Evolutionary conservation across 768 basidiomycete species (phyloP), one percentile per base, ranked within the genome.

Genomic region (Boletus reticuloceps): DNA sequence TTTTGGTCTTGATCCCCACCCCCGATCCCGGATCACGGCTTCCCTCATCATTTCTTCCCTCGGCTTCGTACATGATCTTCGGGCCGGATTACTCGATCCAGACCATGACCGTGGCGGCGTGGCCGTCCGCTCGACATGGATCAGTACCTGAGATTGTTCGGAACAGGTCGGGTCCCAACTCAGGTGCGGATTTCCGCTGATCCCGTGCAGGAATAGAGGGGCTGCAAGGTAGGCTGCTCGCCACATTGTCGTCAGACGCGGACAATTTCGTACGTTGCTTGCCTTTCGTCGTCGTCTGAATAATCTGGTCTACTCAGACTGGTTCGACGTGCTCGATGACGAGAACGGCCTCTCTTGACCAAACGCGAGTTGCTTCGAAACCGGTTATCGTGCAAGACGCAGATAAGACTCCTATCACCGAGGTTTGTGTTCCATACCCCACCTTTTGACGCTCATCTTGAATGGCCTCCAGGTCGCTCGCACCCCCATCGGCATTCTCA

Each of bases 301-400:
- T 1, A 7, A 31, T 51, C 32, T 20, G 20, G 41, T 31, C 41
- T 50, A 19, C 40, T 5, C 58, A 95, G 93, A 98, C 69, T 98
- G 94, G 91, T 98, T 98, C 66, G 93, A 97, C 64, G 89, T 86
- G 17, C 80, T 99, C 3, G 94, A 98, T 64, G 82, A 85, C 14
- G 79, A 89, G 37, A 86, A 92, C 65, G 85, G 16, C 95, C 94
- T 0, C 70, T 94, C 8, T 73, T 97, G 41, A 94, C 88, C 0
- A 94, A 98, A 69, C 83, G 91, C 42, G 93, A 98, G 70, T 84
- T 98, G 31, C 76, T 93, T 7, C 83, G 85, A 39, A 97, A 94
- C 69, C 79, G 64, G 94, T 92, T 4, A 96, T 99, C 68, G 75
- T 94, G 27, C 72, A 76, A 12, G 96, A 99, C 67, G 94, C 95